A percentile compares a stretch with the other conserved stretches of the same genome.
Conservation (phyloP, 176 grass and related monocot species). For the Olyra latifolia region DNA sequence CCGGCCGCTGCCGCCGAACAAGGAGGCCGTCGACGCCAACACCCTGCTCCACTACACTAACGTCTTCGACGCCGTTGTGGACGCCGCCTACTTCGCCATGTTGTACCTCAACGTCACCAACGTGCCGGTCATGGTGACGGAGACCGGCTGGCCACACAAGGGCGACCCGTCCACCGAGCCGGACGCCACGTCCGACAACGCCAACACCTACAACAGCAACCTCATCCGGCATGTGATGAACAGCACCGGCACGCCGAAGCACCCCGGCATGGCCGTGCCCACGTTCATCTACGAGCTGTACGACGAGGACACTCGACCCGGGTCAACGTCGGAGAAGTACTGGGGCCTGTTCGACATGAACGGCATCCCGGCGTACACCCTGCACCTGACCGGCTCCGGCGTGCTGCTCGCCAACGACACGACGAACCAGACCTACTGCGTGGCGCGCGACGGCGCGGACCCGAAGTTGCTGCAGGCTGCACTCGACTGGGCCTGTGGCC, state of each 20-base stretch:
- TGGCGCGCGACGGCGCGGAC: conserved; percentile 66
- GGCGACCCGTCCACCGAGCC: conserved; percentile 73
- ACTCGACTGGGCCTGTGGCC: conserved; percentile 92
- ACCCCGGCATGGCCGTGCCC: conserved; percentile 80
- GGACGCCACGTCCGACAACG: conserved; percentile 83
- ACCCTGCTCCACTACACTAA: conserved; percentile 98
- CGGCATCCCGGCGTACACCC: conserved; percentile 76
- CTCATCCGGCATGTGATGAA: conserved; percentile 92
- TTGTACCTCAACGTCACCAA: conserved; percentile 91
- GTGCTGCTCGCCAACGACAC: conserved; percentile 86
- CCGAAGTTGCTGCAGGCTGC: conserved; percentile 88
- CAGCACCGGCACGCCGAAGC: conserved; percentile 93
- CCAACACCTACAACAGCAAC: conserved; percentile 93
- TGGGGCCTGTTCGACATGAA: conserved; percentile 91
- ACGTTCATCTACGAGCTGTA: conserved; percentile 96
- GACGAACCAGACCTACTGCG: conserved; percentile 87
- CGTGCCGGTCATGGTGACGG: conserved; percentile 78
- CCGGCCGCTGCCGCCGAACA: conserved; percentile 85
- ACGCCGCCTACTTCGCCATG: conserved; percentile 97
- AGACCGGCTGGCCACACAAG: conserved; percentile 98
- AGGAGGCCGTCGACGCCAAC: conserved; percentile 97
- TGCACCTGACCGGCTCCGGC: conserved; percentile 84
- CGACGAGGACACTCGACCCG: conserved; percentile 76
- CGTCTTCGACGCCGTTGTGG: conserved; percentile 86
- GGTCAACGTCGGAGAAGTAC: conserved; percentile 69